Evolutionary conservation across 2,329 filamentous ascomycete genomes (phyloP), one percentile per base, ranked within the genome.

Genomic region (Stachybotrys elegans): DNA sequence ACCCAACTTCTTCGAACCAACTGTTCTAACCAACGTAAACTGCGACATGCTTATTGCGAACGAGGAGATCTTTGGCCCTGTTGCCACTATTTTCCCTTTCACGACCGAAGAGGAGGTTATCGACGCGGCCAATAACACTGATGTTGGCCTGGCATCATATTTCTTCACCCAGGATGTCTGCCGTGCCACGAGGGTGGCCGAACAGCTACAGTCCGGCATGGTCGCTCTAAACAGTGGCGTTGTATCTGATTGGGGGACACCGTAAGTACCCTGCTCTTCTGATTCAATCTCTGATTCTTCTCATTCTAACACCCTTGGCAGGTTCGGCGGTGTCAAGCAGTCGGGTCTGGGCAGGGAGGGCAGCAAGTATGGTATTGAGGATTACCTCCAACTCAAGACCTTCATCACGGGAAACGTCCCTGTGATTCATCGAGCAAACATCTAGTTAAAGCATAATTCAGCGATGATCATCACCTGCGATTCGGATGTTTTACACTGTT

Each of bases 51-150:
- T 72, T 31, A 67, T 89, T 31, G 75, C 78, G 9, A 68, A 69
- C 0, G 86, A 90, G 57, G 86, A 91, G 64, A 89, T 84, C 0
- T 91, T 91, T 54, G 86, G 85, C 1, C 86, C 86, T 3, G 78
- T 89, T 0, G 84, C 83, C 1, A 83, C 79, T 1, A 60, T 90
- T 2, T 86, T 87, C 68, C 72, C 76, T 35, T 89, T 89, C 58
- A 73, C 83, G 16, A 82, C 76, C 0, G 85, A 89, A 58, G 79
- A 83, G 39, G 84, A 89, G 48, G 85, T 87, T 16, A 73, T 88
- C 22, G 71, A 76, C 42, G 66, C 83, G 40, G 85, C 86, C 2
- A 90, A 90, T 58, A 66, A 67, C 16, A 69, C 82, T 0, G 81
- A 88, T 44, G 83, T 89, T 19, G 85, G 86, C 3, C 72, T 90